A percentile compares a stretch with the other conserved stretches of the same genome.
Evolutionary conservation across 768 basidiomycete genomes (phyloP).

Genomic region (Boletus bicolor): DNA sequence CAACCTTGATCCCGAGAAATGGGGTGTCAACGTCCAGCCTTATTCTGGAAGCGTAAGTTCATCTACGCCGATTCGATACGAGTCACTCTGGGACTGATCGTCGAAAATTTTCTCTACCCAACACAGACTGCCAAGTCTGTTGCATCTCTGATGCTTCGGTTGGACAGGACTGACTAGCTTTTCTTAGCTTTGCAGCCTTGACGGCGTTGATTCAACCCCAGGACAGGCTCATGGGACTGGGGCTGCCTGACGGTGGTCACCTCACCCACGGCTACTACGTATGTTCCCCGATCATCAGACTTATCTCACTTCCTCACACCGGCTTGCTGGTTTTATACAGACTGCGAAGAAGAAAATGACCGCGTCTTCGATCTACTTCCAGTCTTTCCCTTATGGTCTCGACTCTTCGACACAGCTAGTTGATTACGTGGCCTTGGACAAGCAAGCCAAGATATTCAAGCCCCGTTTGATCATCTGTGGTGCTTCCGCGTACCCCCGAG

Average conservation of each 20-base stretch:
- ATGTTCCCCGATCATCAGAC: constrained; percentile 26
- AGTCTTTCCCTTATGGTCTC: constrained; percentile 91
- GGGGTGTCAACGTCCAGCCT: constrained; percentile 99
- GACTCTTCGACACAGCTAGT: constrained; percentile 81
- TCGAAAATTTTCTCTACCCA: not conserved
- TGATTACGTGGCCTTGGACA: constrained; percentile 77
- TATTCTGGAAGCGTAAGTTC: constrained; percentile 85
- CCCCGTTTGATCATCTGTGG: constrained; percentile 95
- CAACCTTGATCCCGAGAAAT: constrained; percentile 86
- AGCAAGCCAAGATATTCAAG: constrained; percentile 93
- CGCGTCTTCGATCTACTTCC: constrained; percentile 99
- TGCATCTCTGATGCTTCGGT: not conserved
- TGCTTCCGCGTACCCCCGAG: constrained; percentile 96
- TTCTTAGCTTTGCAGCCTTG: constrained; percentile 84
- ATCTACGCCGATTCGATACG: not conserved
- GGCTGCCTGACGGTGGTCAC: constrained; percentile 96
- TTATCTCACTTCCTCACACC: not conserved
- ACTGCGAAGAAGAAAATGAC: constrained; percentile 99
- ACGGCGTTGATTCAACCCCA: constrained; percentile 96
- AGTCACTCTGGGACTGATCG: constrained; percentile 10
- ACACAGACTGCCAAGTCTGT: constrained; percentile 83
- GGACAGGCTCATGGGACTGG: constrained; percentile 98
- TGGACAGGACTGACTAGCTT: constrained; percentile 11
- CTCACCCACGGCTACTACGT: constrained; percentile 97
- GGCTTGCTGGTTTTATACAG: constrained; percentile 35